phyloP scores from a whole-genome alignment of 352 stramenopile genomes.

The Phytophthora sojae region DNA sequence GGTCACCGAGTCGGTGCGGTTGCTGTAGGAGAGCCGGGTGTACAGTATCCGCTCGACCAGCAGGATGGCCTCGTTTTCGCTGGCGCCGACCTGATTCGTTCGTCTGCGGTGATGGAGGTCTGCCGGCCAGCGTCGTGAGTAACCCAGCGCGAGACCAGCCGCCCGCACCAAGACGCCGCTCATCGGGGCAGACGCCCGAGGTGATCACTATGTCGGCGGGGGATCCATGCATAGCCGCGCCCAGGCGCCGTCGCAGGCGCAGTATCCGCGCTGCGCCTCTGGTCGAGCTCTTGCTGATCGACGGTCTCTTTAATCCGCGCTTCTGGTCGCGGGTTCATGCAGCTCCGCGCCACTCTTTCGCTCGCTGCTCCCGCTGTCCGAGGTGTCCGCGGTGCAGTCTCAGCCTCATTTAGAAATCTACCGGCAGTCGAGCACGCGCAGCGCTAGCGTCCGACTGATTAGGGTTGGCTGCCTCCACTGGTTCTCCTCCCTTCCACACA shows the following conservation, averaged over 20 bases:
- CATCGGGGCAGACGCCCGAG: neutral
- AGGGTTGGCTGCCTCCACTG: constrained; percentile 12
- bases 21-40: constrained; percentile 16
- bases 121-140: constrained; percentile 4
- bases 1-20: neutral
- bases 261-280: constrained; percentile 27
- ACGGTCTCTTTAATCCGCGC: constrained; percentile 8
- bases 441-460: constrained; percentile 14
- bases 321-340: constrained; percentile 31
- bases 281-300: constrained; percentile 10
- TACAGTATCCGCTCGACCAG: constrained; percentile 26
- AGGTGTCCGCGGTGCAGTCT: neutral
- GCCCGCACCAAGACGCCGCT: neutral
- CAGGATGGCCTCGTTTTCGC: constrained; percentile 22
- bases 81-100: constrained; percentile 16
- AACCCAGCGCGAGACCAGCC: constrained; percentile 1
- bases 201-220: constrained; percentile 18
- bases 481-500: constrained; percentile 22
- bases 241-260: constrained; percentile 26
- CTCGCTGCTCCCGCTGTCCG: constrained; percentile 16
- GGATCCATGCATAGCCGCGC: constrained; percentile 38
- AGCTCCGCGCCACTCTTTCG: neutral
- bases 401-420: constrained; percentile 29
- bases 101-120: constrained; percentile 3
- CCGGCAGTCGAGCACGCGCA: constrained; percentile 10